Conservation (phyloP, 192 early-diverging fungal genomes). For the Rhizoclosmatium sp. region DNA sequence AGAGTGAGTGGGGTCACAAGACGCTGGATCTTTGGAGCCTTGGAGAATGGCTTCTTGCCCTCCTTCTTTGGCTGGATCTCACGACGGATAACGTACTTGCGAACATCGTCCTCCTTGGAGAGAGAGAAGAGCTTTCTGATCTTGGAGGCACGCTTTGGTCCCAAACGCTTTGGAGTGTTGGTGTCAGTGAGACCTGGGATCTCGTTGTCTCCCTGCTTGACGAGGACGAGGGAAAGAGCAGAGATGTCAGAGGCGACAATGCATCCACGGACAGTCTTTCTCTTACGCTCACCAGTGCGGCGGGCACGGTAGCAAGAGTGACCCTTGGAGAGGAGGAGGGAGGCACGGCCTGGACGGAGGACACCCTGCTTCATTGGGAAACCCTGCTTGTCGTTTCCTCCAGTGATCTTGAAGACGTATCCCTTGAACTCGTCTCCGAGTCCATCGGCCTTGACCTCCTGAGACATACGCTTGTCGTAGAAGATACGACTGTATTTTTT, state of each 20-base stretch:
- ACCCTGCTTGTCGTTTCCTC: slow-evolving; percentile 97
- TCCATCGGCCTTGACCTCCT: slow-evolving; percentile 94
- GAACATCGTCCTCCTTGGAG: slow-evolving; percentile 98
- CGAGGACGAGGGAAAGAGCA: slow-evolving; percentile 91
- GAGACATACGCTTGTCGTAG: slow-evolving; percentile 97
- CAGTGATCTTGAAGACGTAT: slow-evolving; percentile 99
- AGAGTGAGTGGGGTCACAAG: slow-evolving; percentile 96
- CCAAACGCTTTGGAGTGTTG: slow-evolving; percentile 94
- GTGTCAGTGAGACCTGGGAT: slow-evolving; percentile 96
- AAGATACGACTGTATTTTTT: slow-evolving; percentile 78
- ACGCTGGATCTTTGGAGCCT: slow-evolving; percentile 98
- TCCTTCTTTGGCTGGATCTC: slow-evolving; percentile 84
- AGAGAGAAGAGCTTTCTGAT: slow-evolving; percentile 99
- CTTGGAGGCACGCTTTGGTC: slow-evolving; percentile 98
- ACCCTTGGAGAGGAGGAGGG: slow-evolving; percentile 79
- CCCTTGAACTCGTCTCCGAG: slow-evolving; percentile 99
- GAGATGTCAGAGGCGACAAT: slow-evolving; percentile 95
- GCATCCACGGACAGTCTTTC: slow-evolving; percentile 99
- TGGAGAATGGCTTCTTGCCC: slow-evolving; percentile 93
- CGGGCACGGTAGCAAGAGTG: slow-evolving; percentile 99
- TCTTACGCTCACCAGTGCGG: slow-evolving; percentile 97
- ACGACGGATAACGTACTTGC: slow-evolving; percentile 99
- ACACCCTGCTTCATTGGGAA: slow-evolving; percentile 99
- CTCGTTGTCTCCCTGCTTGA: slow-evolving; percentile 96
- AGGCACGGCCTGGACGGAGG: slow-evolving; percentile 62